Evolutionary conservation across 1,284 basidiomycete species (phyloP).

Genomic region (Ganoderma lucidum): DNA sequence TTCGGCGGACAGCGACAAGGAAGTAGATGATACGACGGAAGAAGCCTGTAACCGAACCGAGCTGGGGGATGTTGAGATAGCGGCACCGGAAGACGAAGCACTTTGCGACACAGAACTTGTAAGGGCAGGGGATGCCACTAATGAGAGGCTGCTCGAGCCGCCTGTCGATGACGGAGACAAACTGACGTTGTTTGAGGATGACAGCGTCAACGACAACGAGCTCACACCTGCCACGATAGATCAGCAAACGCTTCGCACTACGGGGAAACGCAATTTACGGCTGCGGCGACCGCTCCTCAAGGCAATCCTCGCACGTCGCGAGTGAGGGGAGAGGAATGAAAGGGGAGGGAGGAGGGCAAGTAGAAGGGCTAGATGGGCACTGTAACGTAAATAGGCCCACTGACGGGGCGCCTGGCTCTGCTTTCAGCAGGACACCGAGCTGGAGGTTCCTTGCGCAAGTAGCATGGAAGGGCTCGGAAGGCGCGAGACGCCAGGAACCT

Average conservation of each 20-base stretch:
- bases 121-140: slow-evolving; percentile 13
- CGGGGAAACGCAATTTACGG: not conserved
- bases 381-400: slow-evolving; percentile 29
- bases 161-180: slow-evolving; percentile 14
- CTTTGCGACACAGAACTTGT: not conserved
- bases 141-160: slow-evolving; percentile 9
- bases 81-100: slow-evolving; percentile 7
- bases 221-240: slow-evolving; percentile 11
- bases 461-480: slow-evolving; percentile 20
- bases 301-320: not conserved
- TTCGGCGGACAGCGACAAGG: not conserved
- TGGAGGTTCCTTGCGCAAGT: slow-evolving; percentile 8
- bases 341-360: slow-evolving; percentile 15
- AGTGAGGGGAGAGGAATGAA: slow-evolving; percentile 7
- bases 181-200: slow-evolving; percentile 13
- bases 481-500: slow-evolving; percentile 21
- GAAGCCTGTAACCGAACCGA: slow-evolving; percentile 10
- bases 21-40: slow-evolving; percentile 14
- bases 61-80: not conserved
- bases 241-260: slow-evolving; percentile 7
- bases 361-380: not conserved
- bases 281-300: not conserved
- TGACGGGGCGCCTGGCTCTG: slow-evolving; percentile 21
- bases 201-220: slow-evolving; percentile 15
- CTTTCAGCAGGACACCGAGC: slow-evolving; percentile 6